Evolutionary conservation across 2,329 filamentous ascomycete species (phyloP), one percentile per base, ranked within the genome.

Genomic region (Talaromyces sp.): DNA sequence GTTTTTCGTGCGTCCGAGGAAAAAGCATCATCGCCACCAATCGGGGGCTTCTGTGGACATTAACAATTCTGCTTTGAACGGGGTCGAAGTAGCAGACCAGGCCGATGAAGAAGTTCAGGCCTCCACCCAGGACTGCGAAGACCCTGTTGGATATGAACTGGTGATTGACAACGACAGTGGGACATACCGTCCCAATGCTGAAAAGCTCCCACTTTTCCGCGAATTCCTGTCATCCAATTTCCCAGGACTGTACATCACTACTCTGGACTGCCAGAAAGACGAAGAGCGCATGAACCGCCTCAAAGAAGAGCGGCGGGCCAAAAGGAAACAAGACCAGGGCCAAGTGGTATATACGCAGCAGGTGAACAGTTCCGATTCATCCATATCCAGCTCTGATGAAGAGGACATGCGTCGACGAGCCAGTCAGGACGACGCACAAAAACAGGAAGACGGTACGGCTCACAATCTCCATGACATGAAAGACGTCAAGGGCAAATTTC

Each of bases 91-190:
- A 55, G 43, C 26, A 35, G 9, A 29, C 38, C 29, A 32, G 8
- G 29, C 26, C 1, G 21, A 27, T 51, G 55, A 61, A 12, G 54
- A 57, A 27, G 26, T 31, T 2, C 43, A 21, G 26, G 9, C 10
- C 31, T 26, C 29, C 48, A 35, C 19, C 26, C 26, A 51, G 54
- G 46, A 54, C 3, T 32, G 55, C n/a, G 80, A 72, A 6, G 82
- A 87, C 57, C 84, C 85, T 0, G 68, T 72, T 4, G 76, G 84
- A 70, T 97, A 96, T 73, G 89, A 96, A 71, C 83, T 97, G 9
- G 80, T 94, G 64, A 97, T 97, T 69, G 93, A 97, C 78, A 97
- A 97, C 69, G 93, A 96, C 74, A 91, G 88, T 58, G 93, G 93
- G 11, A 97, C 93, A 0, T 97, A 97, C 73, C 85, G 93, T 0